A percentile compares a stretch with the other conserved stretches of the same genome.
These are phyloP conservation scores for Hyaloscypha bicolor DNA, from an alignment of 495 filamentous ascomycete species.

Conservation along the genomic window DNA sequence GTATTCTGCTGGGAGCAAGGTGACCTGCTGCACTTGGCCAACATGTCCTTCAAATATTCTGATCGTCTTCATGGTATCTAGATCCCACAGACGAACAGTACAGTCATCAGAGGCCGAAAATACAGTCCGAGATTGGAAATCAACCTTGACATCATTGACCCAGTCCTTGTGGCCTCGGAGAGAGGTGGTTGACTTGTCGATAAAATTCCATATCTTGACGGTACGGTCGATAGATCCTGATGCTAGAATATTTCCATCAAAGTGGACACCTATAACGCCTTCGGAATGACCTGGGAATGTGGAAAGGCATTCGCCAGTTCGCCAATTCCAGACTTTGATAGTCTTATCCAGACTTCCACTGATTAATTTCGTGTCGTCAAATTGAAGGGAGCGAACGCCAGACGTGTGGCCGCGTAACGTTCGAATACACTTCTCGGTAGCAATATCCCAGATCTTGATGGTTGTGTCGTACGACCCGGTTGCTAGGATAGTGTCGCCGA, in stretches of 20 bases:
- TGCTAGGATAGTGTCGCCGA: slow-evolving; percentile 88
- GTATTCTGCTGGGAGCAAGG: slow-evolving; percentile 80
- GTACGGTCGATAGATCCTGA: slow-evolving; percentile 87
- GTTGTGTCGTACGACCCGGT: slow-evolving; percentile 95
- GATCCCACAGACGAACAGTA: slow-evolving; percentile 89
- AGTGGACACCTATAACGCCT: slow-evolving; percentile 85
- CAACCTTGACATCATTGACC: slow-evolving; percentile 90
- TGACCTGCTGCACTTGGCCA: slow-evolving; percentile 89
- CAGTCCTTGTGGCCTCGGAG: slow-evolving; percentile 88
- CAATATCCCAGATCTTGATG: slow-evolving; percentile 94
- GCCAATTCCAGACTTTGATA: slow-evolving; percentile 95
- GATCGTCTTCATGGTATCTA: slow-evolving; percentile 79
- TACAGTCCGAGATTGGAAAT: slow-evolving; percentile 77
- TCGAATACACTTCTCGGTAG: slow-evolving; percentile 81
- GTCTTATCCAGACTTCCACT: slow-evolving; percentile 80
- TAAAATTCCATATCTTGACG: slow-evolving; percentile 93
- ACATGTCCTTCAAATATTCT: slow-evolving; percentile 90
- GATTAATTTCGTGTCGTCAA: slow-evolving; percentile 89
- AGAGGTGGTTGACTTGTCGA: slow-evolving; percentile 73
- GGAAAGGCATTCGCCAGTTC: slow-evolving; percentile 83
- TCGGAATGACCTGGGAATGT: slow-evolving; percentile 75
- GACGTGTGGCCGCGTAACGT: slow-evolving; percentile 79
- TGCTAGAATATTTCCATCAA: slow-evolving; percentile 78
- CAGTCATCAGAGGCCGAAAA: slow-evolving; percentile 94
- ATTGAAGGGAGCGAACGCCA: slow-evolving; percentile 87